Conservation (phyloP, 192 early-diverging fungal species). For the Neocallimastix lanati region DNA sequence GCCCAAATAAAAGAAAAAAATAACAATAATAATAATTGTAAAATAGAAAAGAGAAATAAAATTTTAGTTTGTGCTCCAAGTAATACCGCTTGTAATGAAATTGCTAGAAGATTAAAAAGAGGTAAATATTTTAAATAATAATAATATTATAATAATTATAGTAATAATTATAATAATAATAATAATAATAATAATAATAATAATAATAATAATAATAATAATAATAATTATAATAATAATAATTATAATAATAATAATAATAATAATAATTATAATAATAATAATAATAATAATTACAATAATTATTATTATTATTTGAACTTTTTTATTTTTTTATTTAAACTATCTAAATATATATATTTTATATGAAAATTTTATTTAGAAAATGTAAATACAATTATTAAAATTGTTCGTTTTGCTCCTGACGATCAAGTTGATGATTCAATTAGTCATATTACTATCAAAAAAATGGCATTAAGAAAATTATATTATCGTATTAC, state of each 20-base stretch:
- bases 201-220: too few relatives aligned
- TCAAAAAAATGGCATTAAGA: not conserved
- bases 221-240: slow-evolving; percentile 3
- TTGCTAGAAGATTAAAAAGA: slow-evolving; percentile 59
- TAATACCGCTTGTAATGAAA: slow-evolving; percentile 92
- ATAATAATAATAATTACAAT: too few relatives aligned
- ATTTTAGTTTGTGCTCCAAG: slow-evolving; percentile 81
- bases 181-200: too few relatives aligned
- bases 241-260: too few relatives aligned
- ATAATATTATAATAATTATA: slow-evolving; percentile 2
- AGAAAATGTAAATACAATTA: slow-evolving; percentile 64
- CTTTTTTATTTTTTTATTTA: too few relatives aligned
- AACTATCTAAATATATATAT: too few relatives aligned
- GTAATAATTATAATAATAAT: too few relatives aligned
- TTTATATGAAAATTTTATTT: slow-evolving; percentile 8
- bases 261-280: too few relatives aligned
- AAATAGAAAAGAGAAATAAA: not conserved
- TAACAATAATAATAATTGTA: not conserved
- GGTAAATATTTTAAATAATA: slow-evolving; percentile 29
- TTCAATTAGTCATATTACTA: slow-evolving; percentile 6
- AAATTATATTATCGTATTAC: slow-evolving; percentile 10
- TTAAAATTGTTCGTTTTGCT: slow-evolving; percentile 52
- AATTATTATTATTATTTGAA: too few relatives aligned
- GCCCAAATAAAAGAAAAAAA: slow-evolving; percentile 25
- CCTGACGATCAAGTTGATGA: slow-evolving; percentile 46